Base-by-base conservation (phyloP, 345 rosid genomes). In the Citrus medica region DNA sequence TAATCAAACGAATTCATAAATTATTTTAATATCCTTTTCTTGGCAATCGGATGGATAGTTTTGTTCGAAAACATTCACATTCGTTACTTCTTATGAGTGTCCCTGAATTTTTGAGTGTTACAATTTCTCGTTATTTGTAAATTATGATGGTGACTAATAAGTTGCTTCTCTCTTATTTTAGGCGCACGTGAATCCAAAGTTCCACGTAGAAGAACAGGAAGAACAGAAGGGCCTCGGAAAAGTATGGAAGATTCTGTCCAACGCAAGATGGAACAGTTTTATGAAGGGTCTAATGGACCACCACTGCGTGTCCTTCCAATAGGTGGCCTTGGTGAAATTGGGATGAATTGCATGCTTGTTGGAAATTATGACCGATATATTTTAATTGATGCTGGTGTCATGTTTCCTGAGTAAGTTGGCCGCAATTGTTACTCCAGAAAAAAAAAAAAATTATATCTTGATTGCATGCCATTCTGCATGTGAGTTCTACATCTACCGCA, bases 271-370 rank as follows among this genome's bases (percentile, higher is more conserved):
- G 98, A 96, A 62, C 97, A 89, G 85, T 96, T 96, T 82, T 94
- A 96, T 79, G 97, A 96, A 86, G 99, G 99, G 21, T 74, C 91
- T 37, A 82, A 80, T 84, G 99, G 99, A 5, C 99, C 99, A 21
- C 99, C 99, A 2, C 90, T 96, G 27, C 98, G 99, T 71, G 86
- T 94, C 61, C 90, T 96, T 84, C 99, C 99, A 6, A 92, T 96
- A 60, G 99, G 99, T 37, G 99, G 99, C 9, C 90, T 96, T 67
- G 99, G 99, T 77, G 99, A 94, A 87, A 96, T 94, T 77, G 99
- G 99, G 78, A 96, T 96, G 99, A 96, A 96, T 74, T 96, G 99
- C 86, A 96, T 96, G 99, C 98, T 96, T 80, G 98, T 96, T 76
- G 99, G 99, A 74, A 87, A 96, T 80, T 87, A 83, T 76, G 99